phyloP scores from a whole-genome alignment of 176 grass and related monocot genomes.

The Oryza nivara region DNA sequence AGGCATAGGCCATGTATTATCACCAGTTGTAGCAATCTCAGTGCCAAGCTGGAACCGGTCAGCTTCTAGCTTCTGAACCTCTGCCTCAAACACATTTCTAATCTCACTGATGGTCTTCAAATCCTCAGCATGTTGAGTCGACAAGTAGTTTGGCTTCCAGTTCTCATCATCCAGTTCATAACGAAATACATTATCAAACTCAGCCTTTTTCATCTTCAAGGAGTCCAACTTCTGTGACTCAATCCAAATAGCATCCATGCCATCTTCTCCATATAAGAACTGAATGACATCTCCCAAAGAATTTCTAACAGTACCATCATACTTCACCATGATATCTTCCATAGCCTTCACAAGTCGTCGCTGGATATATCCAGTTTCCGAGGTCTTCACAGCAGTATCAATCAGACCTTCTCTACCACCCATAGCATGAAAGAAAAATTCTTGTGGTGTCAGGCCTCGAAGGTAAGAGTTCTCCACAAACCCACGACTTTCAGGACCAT shows the following conservation, averaged over 20 bases:
- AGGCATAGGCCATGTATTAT: conserved; percentile 86
- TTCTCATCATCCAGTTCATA: conserved; percentile 92
- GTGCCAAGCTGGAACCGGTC: conserved; percentile 88
- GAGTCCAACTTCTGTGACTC: conserved; percentile 92
- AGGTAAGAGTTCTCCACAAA: conserved; percentile 99
- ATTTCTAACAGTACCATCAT: conserved; percentile 97
- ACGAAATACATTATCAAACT: conserved; percentile 73
- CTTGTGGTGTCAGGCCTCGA: conserved; percentile 90
- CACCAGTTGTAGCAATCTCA: conserved; percentile 90
- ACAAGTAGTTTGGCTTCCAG: conserved; percentile 92
- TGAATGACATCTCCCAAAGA: conserved; percentile 95
- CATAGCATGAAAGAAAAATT: conserved; percentile 95
- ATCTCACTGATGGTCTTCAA: conserved; percentile 93
- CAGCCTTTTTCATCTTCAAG: conserved; percentile 85
- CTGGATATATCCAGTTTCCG: conserved; percentile 95
- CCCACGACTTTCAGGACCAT: conserved; percentile 91
- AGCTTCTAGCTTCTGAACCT: conserved; percentile 92
- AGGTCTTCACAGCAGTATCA: conserved; percentile 93
- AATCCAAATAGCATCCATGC: conserved; percentile 99
- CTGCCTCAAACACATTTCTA: conserved; percentile 97
- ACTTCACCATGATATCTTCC: conserved; percentile 99
- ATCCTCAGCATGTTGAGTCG: conserved; percentile 89
- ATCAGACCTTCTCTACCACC: conserved; percentile 90
- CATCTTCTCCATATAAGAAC: conserved; percentile 98
- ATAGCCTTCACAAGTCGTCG: conserved; percentile 95